Evolutionary conservation across 257 asterid genomes (phyloP).

Genomic region (Ballota nigra): DNA sequence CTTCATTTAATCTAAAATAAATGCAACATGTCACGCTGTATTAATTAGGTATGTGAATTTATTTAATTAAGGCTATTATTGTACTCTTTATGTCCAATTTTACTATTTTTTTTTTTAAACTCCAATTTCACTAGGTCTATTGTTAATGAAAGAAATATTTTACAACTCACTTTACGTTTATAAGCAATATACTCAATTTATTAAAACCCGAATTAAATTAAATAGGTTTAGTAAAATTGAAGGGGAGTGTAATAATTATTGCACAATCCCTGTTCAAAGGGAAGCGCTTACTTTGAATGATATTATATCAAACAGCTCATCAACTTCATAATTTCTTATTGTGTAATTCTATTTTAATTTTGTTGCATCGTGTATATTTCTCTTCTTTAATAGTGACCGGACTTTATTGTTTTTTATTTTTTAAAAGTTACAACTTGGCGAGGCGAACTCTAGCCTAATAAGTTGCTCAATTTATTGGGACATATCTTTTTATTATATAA

Average conservation of each 20-base stretch:
- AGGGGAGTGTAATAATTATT: not conserved
- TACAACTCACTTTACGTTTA: too few species aligned
- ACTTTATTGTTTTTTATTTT: too few species aligned
- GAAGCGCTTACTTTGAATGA: conserved; percentile 43
- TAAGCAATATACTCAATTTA: too few species aligned
- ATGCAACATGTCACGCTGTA: conserved; percentile 26
- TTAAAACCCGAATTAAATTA: too few species aligned
- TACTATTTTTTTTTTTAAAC: too few species aligned
- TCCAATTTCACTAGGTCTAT: too few species aligned
- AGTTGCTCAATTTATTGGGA: not conserved
- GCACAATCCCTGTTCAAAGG: conserved; percentile 13
- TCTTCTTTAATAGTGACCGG: not conserved
- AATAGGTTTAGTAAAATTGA: too few species aligned
- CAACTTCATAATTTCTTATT: conserved; percentile 6
- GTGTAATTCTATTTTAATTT: not conserved
- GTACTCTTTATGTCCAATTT: too few species aligned
- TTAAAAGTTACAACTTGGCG: too few species aligned
- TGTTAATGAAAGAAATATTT: too few species aligned
- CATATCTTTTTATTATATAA: too few species aligned
- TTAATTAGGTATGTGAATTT: not conserved
- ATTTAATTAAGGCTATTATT: not conserved
- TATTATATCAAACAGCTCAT: conserved; percentile 22
- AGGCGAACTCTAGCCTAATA: not conserved
- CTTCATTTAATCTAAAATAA: conserved; percentile 13
- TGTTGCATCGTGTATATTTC: not conserved